Percentiles rank a stretch among this genome's conserved stretches.
These are phyloP conservation scores for Amauroascus niger DNA, from an alignment of 2,329 filamentous ascomycete species.

Conservation along the genomic window DNA sequence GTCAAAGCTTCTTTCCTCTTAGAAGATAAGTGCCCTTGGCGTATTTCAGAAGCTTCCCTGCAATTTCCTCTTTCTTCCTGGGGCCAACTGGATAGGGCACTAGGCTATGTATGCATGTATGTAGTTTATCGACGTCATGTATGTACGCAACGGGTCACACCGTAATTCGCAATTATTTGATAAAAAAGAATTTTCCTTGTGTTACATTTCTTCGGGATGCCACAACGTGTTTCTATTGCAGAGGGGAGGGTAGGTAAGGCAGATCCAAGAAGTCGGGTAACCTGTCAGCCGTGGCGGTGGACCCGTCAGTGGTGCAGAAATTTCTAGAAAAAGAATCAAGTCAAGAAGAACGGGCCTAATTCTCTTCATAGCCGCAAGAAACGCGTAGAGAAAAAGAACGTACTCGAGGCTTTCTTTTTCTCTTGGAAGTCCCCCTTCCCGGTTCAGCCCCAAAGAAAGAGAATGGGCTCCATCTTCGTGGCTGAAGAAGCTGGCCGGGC, in stretches of 20 bases:
- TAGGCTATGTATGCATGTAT: too few relatives aligned
- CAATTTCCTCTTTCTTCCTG: too few relatives aligned
- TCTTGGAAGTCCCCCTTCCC: not conserved
- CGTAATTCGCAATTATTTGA: too few relatives aligned
- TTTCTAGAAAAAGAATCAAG: not conserved
- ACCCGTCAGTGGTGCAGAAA: not conserved
- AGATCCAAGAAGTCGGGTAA: not conserved
- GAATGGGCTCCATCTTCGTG: not conserved
- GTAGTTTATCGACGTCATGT: too few relatives aligned
- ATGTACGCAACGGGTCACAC: too few relatives aligned
- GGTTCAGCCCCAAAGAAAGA: slow-evolving; percentile 1
- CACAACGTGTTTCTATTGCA: not conserved
- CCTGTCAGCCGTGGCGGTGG: not conserved
- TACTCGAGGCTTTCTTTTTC: not conserved
- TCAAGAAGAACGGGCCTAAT: too few relatives aligned
- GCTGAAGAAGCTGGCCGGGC: not conserved
- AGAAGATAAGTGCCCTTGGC: too few relatives aligned
- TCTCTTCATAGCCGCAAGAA: not conserved
- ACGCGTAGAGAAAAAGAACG: not conserved
- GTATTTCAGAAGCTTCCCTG: too few relatives aligned
- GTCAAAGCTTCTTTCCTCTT: too few relatives aligned
- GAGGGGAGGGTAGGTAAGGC: not conserved
- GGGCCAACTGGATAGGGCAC: too few relatives aligned
- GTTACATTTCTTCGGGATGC: too few relatives aligned
- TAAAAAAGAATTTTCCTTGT: too few relatives aligned